Evolutionary conservation across 192 early-diverging fungal genomes (phyloP), one percentile per base, ranked within the genome.

Genomic region (Spizellomyces sp.): DNA sequence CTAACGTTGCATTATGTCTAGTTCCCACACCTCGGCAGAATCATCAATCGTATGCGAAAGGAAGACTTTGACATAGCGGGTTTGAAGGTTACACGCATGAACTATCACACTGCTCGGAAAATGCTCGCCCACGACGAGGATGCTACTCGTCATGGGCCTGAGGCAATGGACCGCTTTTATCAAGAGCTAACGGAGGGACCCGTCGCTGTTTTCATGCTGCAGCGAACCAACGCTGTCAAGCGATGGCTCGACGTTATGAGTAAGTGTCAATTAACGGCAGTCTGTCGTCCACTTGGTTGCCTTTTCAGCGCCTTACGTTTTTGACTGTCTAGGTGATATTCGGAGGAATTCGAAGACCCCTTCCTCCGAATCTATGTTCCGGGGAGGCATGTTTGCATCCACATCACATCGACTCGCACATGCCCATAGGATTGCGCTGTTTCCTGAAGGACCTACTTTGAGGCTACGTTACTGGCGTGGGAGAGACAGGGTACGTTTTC

Each of bases 191-290:
- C 70, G 9, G 70, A 10, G 5, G 70, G 62, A 45, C 62, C 70
- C 15, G 62, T 63, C 27, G 36, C 42, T 41, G 45, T 71, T 22
- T 45, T 71, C 9, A 4, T 64, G 17, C 43, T 71, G 45, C 50
- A 64, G 41, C 60, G 62, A 42, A 43, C 19, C 17, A 71, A 71
- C 45, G 70, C 27, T 41, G 64, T 71, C 45, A 64, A 48, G 22
- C 52, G 50, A 36, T 64, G 45, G 60, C 12, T 17, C n/a, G 41
- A 54, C 12, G 17, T 71, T 17, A 9, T 71, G 12, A 52, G 61
- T 71, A 64, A 64, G 58, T 62, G 6, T 2, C 42, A 22, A 6
- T 22, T 42, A 43, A 1, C 62, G 8, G 17, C 2, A 19, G 50
- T 36, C 44, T 61, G 14, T 12, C 59, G n/a, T 41, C 2, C 59